Conservation (phyloP, 805 yeast genomes). For the Blastobotrys americana region DNA sequence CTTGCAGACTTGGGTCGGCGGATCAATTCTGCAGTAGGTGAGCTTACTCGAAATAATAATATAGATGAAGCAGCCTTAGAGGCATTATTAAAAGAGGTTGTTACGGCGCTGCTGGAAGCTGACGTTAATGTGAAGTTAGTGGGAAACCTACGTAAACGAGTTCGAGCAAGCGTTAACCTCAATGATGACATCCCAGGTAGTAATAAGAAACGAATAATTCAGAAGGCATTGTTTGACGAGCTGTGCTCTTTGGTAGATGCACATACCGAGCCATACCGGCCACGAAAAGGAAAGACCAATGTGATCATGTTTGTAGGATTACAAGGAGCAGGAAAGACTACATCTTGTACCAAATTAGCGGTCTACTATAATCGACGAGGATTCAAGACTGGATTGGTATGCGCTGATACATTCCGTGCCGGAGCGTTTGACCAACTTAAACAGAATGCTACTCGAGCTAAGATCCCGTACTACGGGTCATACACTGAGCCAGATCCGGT, state of each 20-base stretch:
- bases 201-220: slow-evolving; percentile 73
- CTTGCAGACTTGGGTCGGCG: slow-evolving; percentile 73
- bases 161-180: slow-evolving; percentile 50
- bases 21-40: slow-evolving; percentile 65
- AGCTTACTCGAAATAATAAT: slow-evolving; percentile 48
- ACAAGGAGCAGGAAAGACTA: slow-evolving; percentile 98
- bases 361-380: slow-evolving; percentile 91
- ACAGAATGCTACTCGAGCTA: slow-evolving; percentile 93
- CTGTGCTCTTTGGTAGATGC: slow-evolving; percentile 79
- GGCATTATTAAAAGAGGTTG: slow-evolving; percentile 74
- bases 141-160: slow-evolving; percentile 62
- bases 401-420: slow-evolving; percentile 99
- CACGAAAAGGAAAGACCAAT: slow-evolving; percentile 70
- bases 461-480: slow-evolving; percentile 90
- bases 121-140: slow-evolving; percentile 89
- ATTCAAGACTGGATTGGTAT: slow-evolving; percentile 88
- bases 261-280: slow-evolving; percentile 56
- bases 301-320: slow-evolving; percentile 97
- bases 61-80: slow-evolving; percentile 61
- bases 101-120: slow-evolving; percentile 84
- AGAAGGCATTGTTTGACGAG: slow-evolving; percentile 92
- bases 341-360: slow-evolving; percentile 94
- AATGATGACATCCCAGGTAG: slow-evolving; percentile 46
- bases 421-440: slow-evolving; percentile 99
- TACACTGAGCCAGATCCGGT: slow-evolving; percentile 96